Evolutionary conservation across 1,284 basidiomycete species (phyloP), one percentile per base, ranked within the genome.

Genomic region (Omphalotus olearius): DNA sequence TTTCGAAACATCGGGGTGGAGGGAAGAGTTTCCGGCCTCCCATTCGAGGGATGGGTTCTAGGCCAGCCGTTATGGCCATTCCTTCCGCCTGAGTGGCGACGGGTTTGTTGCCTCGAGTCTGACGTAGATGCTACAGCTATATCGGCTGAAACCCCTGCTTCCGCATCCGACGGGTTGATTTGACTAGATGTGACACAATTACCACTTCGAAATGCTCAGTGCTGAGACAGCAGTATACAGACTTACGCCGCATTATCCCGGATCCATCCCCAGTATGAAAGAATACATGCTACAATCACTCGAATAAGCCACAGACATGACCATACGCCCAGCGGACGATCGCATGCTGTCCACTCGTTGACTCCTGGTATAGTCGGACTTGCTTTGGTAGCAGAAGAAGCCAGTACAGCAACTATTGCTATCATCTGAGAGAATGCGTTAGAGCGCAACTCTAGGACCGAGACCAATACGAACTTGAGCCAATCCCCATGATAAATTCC

Each of bases 251-350:
- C 62, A 44, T 74, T 74, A 56, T 81, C 73, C 47, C 80, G 68
- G 26, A 65, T 56, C 63, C 76, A 89, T 40, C 77, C 76, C 85
- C 84, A 89, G 55, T 78, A 76, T 1, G 79, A 72, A 54, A 88
- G 61, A 13, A 64, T 60, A 30, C 73, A 71, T 3, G 80, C 79
- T 36, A 88, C 62, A 6, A 70, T 59, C 4, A 80, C 78, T 55
- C 85, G 74, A 18, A 75, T 69, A 20, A 84, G 65, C 85, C 88
- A 91, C 3, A 91, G 67, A 45, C 75, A 74, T 52, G 82, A 77
- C 88, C 88, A 91, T 3, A 73, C 68, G 0, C 88, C 88, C 10
- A 91, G 65, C 4, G 87, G 87, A 17, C 79, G 73, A 49, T 73
- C 73, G 57, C 87, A 90, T 0, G 83, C 83, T 17, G 65, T 61